Evolutionary conservation across 139 green algal species (phyloP).

Genomic region (Diplosphaera chodatii): DNA sequence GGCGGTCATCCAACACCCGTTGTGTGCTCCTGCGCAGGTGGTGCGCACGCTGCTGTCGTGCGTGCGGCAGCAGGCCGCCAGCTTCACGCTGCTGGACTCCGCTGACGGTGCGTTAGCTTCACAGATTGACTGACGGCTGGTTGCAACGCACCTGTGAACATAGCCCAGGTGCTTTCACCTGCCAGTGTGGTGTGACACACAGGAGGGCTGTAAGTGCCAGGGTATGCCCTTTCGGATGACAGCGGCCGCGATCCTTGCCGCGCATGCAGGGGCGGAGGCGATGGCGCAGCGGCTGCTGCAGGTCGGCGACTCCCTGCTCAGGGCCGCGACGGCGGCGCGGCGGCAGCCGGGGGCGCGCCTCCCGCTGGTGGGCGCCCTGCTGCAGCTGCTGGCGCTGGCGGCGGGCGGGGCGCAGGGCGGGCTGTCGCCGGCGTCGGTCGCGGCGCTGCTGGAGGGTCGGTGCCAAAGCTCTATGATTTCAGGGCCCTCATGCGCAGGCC

Average conservation of each 20-base stretch:
- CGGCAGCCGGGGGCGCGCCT: constrained; percentile 31
- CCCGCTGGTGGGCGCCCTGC: constrained; percentile 46
- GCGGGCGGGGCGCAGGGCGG: constrained; percentile 7
- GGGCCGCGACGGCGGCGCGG: constrained; percentile 17
- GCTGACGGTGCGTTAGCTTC: not conserved
- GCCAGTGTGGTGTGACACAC: no score
- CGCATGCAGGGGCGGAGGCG: constrained; percentile 8
- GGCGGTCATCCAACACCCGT: no score
- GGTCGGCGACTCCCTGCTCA: constrained; percentile 46
- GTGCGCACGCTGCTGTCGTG: constrained; percentile 28
- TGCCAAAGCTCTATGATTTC: no score
- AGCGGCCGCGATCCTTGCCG: not conserved
- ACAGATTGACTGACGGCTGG: no score
- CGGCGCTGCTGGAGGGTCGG: constrained; percentile 10
- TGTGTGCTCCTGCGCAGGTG: not conserved
- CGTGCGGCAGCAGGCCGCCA: constrained; percentile 15
- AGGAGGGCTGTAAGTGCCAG: no score
- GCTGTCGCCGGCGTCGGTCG: constrained; percentile 14
- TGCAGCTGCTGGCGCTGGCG: constrained; percentile 58
- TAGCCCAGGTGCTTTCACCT: no score
- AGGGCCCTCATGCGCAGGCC: no score
- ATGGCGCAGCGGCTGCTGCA: constrained; percentile 36
- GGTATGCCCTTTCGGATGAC: no score
- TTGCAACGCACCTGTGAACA: no score
- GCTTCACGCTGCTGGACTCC: not conserved